Evolutionary conservation across 2,329 filamentous ascomycete genomes (phyloP).

Genomic region (Xylaria multiplex): DNA sequence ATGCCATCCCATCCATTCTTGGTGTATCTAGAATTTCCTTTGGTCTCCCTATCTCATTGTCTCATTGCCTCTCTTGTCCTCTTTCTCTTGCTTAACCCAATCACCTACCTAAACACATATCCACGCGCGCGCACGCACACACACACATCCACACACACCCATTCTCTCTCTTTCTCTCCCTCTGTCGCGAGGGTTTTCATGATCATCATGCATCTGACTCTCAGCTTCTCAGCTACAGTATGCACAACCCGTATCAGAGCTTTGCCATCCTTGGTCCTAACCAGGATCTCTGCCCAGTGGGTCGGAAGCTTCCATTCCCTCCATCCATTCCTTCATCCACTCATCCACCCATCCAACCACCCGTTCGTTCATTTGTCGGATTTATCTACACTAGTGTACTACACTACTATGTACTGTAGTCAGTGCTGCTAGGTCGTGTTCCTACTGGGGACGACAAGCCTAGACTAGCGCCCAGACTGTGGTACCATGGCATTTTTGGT

Average conservation of each 20-base stretch:
- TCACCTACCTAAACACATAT: too few relatives aligned
- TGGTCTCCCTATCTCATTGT: background rate
- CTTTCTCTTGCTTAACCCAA: too few relatives aligned
- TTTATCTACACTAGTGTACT: constrained; percentile 7
- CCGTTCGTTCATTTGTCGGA: background rate
- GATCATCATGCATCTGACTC: constrained; percentile 22
- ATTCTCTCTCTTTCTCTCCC: too few relatives aligned
- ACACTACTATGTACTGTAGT: background rate
- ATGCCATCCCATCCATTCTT: constrained; percentile 4
- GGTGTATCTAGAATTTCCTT: background rate
- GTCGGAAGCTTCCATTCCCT: constrained; percentile 24
- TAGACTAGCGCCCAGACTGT: constrained; percentile 16
- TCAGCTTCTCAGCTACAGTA: constrained; percentile 30
- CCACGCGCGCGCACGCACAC: background rate
- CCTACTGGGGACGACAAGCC: background rate
- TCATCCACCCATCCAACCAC: too few relatives aligned
- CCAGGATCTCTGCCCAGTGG: constrained; percentile 43
- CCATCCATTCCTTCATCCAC: background rate
- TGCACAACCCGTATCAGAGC: constrained; percentile 31
- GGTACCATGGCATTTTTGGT: constrained; percentile 8
- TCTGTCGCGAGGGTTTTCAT: constrained; percentile 10
- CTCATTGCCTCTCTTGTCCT: background rate
- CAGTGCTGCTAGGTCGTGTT: too few relatives aligned
- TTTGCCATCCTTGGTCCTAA: constrained; percentile 38
- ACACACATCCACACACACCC: too few relatives aligned